Conservation (phyloP, 805 yeast genomes). For the Pichia cabralensis region DNA sequence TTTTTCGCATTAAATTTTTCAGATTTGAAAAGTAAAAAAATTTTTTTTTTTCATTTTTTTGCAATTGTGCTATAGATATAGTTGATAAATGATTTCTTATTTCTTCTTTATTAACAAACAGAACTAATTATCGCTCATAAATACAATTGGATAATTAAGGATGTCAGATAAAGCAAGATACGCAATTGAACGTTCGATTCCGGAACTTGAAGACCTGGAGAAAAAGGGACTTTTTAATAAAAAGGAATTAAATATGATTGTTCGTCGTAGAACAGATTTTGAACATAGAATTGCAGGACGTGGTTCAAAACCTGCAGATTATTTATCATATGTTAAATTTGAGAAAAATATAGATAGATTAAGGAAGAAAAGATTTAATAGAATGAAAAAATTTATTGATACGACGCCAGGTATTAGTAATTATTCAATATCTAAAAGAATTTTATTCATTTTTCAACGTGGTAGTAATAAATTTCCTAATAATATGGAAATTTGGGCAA, state of each 20-base stretch:
- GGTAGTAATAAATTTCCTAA: slow-evolving; percentile 74
- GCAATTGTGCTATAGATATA: too few relatives aligned
- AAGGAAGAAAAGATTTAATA: slow-evolving; percentile 56
- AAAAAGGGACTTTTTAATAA: slow-evolving; percentile 74
- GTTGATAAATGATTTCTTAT: too few relatives aligned
- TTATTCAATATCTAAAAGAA: slow-evolving; percentile 78
- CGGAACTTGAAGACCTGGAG: slow-evolving; percentile 84
- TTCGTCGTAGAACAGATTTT: slow-evolving; percentile 91
- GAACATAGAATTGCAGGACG: slow-evolving; percentile 84
- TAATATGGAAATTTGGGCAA: slow-evolving; percentile 68
- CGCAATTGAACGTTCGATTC: slow-evolving; percentile 62
- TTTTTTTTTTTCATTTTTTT: too few relatives aligned
- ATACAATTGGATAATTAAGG: too few relatives aligned
- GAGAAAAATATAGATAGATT: slow-evolving; percentile 73
- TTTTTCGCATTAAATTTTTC: too few relatives aligned
- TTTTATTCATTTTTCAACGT: slow-evolving; percentile 74
- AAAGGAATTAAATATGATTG: slow-evolving; percentile 70
- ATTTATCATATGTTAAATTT: slow-evolving; percentile 65
- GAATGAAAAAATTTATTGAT: slow-evolving; percentile 52
- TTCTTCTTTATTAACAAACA: too few relatives aligned
- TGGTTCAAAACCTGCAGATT: slow-evolving; percentile 72
- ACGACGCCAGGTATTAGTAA: slow-evolving; percentile 63
- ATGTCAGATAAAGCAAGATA: slow-evolving; percentile 38
- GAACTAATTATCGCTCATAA: too few relatives aligned
- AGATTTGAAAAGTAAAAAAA: too few relatives aligned